Evolutionary conservation across 164 flowering plant genomes (phyloP), one percentile per base, ranked within the genome.

Genomic region (Hamamelis virginiana): DNA sequence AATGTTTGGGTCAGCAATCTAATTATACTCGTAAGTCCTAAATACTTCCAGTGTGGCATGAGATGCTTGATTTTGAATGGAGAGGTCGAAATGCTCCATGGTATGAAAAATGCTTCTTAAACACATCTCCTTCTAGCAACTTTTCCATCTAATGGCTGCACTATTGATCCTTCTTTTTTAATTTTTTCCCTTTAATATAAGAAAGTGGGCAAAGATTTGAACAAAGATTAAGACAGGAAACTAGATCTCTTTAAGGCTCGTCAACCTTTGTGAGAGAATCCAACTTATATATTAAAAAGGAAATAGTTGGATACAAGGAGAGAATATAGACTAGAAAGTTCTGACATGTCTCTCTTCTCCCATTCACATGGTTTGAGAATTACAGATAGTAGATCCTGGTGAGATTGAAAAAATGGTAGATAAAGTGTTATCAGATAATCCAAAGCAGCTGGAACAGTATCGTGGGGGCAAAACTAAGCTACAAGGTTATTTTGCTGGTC

Each of bases 401-500:
- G 91, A 82, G 80, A 95, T 92, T 48, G 97, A 83, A 71, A 89
- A 81, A 72, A 84, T 89, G 84, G 83, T 92, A 14, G 92, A 86
- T 59, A 85, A 85, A 84, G 97, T 87, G 65, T 63, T 92, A 12
- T 75, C 78, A 5, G 92, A 84, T 46, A 92, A 91, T 56, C 97
- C 91, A 48, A 89, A 91, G 84, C 97, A 95, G 78, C 81, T 92
- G 61, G 89, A 88, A 73, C 97, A 91, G 74, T 95, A 92, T 62
- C 92, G 88, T 56, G 89, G 85, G 15, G 98, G 98, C 50, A 95
- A 85, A 80, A 91, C 97, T n/a, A 95, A 89, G 77, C 73, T 91
- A 51, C 97, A 91, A 76, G 97, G 97, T 28, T 95, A 55, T 74
- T 95, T 95, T 69, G 94, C 98, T 59, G 98, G 98, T 73, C 95